Conservation (phyloP, 1,284 basidiomycete species). For the Phenoliferia sp. region DNA sequence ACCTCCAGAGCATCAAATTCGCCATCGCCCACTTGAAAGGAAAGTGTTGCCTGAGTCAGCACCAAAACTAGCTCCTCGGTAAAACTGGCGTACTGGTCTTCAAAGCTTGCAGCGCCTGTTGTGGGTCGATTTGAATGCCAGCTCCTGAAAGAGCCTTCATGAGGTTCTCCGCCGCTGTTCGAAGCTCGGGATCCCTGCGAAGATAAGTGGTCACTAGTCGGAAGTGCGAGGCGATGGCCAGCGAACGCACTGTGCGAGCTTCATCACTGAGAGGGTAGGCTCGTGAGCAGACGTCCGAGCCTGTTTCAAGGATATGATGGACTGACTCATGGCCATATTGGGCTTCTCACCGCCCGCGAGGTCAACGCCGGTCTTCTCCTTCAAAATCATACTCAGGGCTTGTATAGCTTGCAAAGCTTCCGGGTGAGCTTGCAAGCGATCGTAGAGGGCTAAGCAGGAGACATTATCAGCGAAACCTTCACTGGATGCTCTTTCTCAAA, state of each 20-base stretch:
- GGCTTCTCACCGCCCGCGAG: constrained; percentile 23
- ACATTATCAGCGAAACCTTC: neutral
- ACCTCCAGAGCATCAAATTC: neutral
- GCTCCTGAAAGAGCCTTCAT: constrained; percentile 14
- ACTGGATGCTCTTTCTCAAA: no score
- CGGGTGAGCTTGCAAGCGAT: constrained; percentile 15
- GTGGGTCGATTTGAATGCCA: constrained; percentile 27
- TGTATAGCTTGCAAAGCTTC: constrained; percentile 21
- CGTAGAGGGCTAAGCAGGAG: constrained; percentile 12
- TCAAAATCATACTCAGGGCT: constrained; percentile 15
- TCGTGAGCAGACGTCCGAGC: neutral
- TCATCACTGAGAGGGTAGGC: constrained; percentile 4
- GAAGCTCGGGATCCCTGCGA: constrained; percentile 21
- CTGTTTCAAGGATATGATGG: neutral
- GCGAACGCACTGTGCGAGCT: constrained; percentile 17
- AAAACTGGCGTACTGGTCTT: constrained; percentile 10
- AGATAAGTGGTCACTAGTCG: neutral
- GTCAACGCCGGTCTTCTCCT: constrained; percentile 28
- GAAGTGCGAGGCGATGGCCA: neutral
- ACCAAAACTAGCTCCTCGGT: neutral
- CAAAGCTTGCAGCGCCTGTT: constrained; percentile 29
- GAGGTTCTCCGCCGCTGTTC: constrained; percentile 20
- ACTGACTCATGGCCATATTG: constrained; percentile 17
- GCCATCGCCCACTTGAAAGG: neutral
- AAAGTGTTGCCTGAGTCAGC: neutral